phyloP scores from a whole-genome alignment of 805 yeast genomes.

The Jamesozyma piceae region DNA sequence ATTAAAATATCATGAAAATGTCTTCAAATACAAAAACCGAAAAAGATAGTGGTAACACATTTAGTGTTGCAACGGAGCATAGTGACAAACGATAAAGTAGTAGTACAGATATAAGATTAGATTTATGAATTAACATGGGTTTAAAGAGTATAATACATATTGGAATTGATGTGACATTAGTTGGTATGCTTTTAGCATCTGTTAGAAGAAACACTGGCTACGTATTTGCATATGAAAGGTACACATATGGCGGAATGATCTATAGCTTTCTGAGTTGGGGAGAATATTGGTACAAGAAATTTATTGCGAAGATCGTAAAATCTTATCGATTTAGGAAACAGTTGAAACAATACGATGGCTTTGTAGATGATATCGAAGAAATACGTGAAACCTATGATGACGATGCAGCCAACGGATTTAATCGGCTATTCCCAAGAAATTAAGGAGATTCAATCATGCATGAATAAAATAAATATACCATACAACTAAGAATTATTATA shows the following conservation, averaged over 20 bases:
- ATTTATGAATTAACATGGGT: conserved; percentile 7
- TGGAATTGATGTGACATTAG: conserved; percentile 65
- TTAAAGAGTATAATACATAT: conserved; percentile 41
- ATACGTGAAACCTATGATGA: neutral
- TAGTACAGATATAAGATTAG: neutral
- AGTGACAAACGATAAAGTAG: no score
- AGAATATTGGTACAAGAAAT: conserved; percentile 45
- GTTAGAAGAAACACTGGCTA: conserved; percentile 76
- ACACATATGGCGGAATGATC: conserved; percentile 39
- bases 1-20: no score
- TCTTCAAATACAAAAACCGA: no score
- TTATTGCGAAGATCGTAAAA: conserved; percentile 37
- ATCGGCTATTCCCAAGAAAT: conserved; percentile 1
- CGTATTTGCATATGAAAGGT: conserved; percentile 31
- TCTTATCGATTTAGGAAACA: conserved; percentile 40
- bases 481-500: conserved; percentile 27
- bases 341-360: conserved; percentile 15
- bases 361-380: conserved; percentile 8
- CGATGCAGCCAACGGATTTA: neutral
- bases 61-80: no score
- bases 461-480: conserved; percentile 43
- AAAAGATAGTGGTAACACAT: no score
- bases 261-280: conserved; percentile 50
- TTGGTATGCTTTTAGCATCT: conserved; percentile 80
- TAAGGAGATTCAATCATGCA: conserved; percentile 43